Evolutionary conservation across 108 stramenopile genomes (phyloP).

Genomic region (Skeletonema grethae): DNA sequence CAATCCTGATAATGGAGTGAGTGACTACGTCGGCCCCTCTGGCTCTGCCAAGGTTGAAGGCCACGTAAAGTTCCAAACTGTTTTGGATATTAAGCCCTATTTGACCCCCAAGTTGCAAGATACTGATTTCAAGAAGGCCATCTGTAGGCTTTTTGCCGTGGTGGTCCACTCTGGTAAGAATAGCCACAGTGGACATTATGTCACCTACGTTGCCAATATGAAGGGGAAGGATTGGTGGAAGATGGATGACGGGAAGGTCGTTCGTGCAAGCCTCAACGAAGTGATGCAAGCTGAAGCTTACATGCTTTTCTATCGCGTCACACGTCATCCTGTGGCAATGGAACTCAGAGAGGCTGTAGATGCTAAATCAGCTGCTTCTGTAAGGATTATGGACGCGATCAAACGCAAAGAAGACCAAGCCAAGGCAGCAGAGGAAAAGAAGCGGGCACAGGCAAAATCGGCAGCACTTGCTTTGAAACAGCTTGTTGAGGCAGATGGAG

Average conservation of each 20-base stretch:
- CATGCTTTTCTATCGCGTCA: constrained; percentile 90
- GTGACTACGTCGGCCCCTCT: constrained; percentile 57
- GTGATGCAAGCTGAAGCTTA: constrained; percentile 85
- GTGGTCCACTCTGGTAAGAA: constrained; percentile 89
- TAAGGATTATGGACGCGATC: constrained; percentile 1
- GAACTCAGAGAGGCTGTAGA: constrained; percentile 41
- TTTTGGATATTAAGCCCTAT: constrained; percentile 81
- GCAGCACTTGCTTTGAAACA: constrained; percentile 11
- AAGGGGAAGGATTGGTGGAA: constrained; percentile 91
- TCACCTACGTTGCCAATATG: constrained; percentile 75
- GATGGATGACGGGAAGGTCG: constrained; percentile 86
- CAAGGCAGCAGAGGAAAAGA: constrained; percentile 11
- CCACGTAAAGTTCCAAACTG: constrained; percentile 66
- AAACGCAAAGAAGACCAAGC: constrained; percentile 1
- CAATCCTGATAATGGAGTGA: constrained; percentile 24
- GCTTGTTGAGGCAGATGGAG: constrained; percentile 13
- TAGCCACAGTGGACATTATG: constrained; percentile 84
- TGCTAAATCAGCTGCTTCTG: constrained; percentile 12
- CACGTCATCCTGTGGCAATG: constrained; percentile 75
- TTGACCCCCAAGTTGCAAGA: constrained; percentile 66
- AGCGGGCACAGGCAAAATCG: constrained; percentile 5
- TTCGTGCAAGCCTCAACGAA: constrained; percentile 55
- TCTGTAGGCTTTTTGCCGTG: constrained; percentile 88
- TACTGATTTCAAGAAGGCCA: constrained; percentile 62
- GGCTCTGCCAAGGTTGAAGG: constrained; percentile 92